These are phyloP conservation scores for Cyberlindnera petersonii DNA, from an alignment of 805 yeast species.

Conservation along the genomic window DNA sequence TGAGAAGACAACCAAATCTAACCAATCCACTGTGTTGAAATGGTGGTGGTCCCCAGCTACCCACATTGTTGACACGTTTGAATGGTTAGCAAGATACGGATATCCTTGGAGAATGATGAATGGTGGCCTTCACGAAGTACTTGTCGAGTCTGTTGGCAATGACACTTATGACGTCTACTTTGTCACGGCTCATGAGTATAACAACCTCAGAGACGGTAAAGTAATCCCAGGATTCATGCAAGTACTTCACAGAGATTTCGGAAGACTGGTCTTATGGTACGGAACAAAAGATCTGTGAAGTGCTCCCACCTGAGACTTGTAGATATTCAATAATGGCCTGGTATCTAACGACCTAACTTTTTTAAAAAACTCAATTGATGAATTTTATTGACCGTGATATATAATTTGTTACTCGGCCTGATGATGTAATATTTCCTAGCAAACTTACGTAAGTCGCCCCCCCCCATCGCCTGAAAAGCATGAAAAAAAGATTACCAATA, in stretches of 20 bases:
- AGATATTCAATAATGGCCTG: too few relatives aligned
- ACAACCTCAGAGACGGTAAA: slow-evolving; percentile 25
- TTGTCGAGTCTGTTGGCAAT: slow-evolving; percentile 10
- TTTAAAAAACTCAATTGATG: too few relatives aligned
- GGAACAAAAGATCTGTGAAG: slow-evolving; percentile 6
- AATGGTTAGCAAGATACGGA: slow-evolving; percentile 20
- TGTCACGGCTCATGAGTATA: slow-evolving; percentile 21
- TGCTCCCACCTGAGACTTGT: neutral
- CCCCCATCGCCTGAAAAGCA: too few relatives aligned
- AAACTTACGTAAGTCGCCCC: too few relatives aligned
- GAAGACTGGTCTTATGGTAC: slow-evolving; percentile 13
- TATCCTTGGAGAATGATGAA: slow-evolving; percentile 29
- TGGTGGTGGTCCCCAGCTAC: slow-evolving; percentile 11
- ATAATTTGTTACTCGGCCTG: too few relatives aligned
- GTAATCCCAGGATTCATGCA: slow-evolving; percentile 18
- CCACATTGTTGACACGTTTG: slow-evolving; percentile 13
- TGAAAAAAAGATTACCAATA: too few relatives aligned
- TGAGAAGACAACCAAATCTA: neutral
- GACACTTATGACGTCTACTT: slow-evolving; percentile 21
- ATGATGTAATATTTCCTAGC: too few relatives aligned
- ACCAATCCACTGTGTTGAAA: slow-evolving; percentile 6
- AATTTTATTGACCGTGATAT: too few relatives aligned
- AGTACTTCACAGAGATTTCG: slow-evolving; percentile 20
- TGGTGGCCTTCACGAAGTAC: slow-evolving; percentile 24
- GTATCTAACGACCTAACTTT: too few relatives aligned